Evolutionary conservation across 306 rosid species (phyloP), one percentile per base, ranked within the genome.

Genomic region (Canavalia gladiata): DNA sequence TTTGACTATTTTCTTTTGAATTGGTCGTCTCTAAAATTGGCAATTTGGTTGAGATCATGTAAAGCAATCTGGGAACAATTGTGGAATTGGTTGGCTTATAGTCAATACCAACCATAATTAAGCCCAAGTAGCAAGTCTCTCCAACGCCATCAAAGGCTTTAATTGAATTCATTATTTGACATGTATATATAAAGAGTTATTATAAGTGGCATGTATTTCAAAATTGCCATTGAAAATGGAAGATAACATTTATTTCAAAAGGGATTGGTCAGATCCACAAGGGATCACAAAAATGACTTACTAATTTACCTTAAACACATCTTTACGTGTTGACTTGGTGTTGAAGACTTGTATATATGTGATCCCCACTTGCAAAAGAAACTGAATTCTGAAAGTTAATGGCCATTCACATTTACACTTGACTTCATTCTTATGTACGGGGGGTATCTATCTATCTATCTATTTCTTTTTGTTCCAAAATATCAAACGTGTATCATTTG

Each of bases 21-120:
- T 13, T 43, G 18, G 83, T 83, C 80, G 64, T 62, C 0, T 62
- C 0, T 62, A 68, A 83, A 76, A 76, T 68, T 68, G 47, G 70
- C 67, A 3, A 30, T 29, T 74, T 62, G 41, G 45, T 33, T 43
- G 47, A 77, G 45, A 28, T 72, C 49, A 6, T 46, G 66, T 47
- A 57, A 41, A 81, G 63, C 18, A 63, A n/a, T 46, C 3, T 65
- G 60, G 63, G 78, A 58, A 65, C 25, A 35, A 68, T 73, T 72
- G 87, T 66, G 68, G 78, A 85, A 57, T 59, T 83, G 2, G 42
- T 0, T 64, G 41, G 42, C 57, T 52, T 66, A 65, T 42, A 64
- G 88, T 81, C 77, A 67, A 82, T 51, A 5, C 57, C 60, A 60
- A 47, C 81, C 84, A 84, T 58, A 12, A 72, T 64, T 77, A 49